Conservation (phyloP, 805 yeast species). For the Starmerella kuoi region DNA sequence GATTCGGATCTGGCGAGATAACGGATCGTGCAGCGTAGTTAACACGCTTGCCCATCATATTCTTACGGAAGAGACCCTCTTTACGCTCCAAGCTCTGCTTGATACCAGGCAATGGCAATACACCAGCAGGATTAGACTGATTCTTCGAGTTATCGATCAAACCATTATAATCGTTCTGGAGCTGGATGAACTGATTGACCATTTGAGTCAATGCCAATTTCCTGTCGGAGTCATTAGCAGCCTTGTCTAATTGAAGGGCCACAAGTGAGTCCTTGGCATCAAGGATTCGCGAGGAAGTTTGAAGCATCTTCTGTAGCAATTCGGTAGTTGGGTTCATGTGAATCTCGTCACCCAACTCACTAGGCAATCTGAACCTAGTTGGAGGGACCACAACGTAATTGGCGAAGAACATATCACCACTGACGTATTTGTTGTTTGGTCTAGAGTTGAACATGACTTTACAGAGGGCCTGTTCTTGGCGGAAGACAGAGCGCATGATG, state of each 20-base stretch:
- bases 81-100: conserved; percentile 96
- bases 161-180: conserved; percentile 90
- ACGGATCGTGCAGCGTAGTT: conserved; percentile 98
- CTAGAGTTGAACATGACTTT: conserved; percentile 70
- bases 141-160: conserved; percentile 86
- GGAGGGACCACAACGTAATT: conserved; percentile 89
- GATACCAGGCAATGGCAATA: conserved; percentile 81
- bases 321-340: conserved; percentile 93
- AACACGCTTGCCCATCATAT: conserved; percentile 99
- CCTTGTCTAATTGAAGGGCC: conserved; percentile 44
- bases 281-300: conserved; percentile 68
- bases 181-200: conserved; percentile 89
- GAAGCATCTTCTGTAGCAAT: conserved; percentile 63
- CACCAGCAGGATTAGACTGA: conserved; percentile 56
- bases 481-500: conserved; percentile 62
- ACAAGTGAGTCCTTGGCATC: conserved; percentile 80
- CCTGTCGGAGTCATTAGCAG: conserved; percentile 48
- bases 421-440: conserved; percentile 42
- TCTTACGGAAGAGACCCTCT: conserved; percentile 90
- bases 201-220: conserved; percentile 71
- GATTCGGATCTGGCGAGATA: conserved; percentile 96
- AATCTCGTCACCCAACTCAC: conserved; percentile 88
- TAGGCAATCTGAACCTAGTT: conserved; percentile 92
- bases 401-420: conserved; percentile 79
- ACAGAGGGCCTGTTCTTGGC: conserved; percentile 54